Conservation (phyloP, 192 early-diverging fungal genomes). For the Entomortierella lignicola region DNA sequence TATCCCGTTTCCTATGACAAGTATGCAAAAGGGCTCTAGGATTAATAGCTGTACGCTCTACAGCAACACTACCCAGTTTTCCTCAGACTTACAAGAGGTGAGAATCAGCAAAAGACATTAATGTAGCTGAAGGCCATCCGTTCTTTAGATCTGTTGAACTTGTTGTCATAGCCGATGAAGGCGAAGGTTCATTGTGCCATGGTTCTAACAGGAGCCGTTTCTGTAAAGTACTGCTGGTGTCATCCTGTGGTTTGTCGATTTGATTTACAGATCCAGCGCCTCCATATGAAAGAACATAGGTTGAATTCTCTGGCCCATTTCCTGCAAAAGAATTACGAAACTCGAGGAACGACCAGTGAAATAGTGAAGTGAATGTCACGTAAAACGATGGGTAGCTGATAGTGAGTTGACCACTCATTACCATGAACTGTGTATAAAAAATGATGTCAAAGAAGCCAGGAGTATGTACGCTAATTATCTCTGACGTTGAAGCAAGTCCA, state of each 20-base stretch:
- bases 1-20: conserved; percentile 1
- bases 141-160: background rate
- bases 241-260: conserved; percentile 1
- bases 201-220: background rate
- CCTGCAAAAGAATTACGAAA: conserved; percentile 49
- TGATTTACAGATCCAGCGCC: conserved; percentile 50
- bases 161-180: background rate
- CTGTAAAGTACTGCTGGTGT: background rate
- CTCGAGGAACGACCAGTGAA: conserved; percentile 59
- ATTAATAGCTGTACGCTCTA: too few species aligned
- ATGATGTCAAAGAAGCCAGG: conserved; percentile 64
- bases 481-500: conserved; percentile 21
- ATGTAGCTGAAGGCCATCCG: background rate
- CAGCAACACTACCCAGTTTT: too few species aligned
- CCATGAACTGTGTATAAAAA: conserved; percentile 63
- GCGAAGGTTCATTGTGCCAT: background rate
- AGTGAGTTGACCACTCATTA: conserved; percentile 57
- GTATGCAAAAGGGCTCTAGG: too few species aligned
- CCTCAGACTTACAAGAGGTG: too few species aligned
- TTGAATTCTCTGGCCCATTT: conserved; percentile 36
- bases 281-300: conserved; percentile 29
- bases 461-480: conserved; percentile 55
- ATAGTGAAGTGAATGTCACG: conserved; percentile 57
- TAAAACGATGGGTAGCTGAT: conserved; percentile 62
- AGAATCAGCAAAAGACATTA: too few species aligned